These are phyloP conservation scores for Erodium moschatum DNA, from an alignment of 441 rosid species.

Conservation along the genomic window DNA sequence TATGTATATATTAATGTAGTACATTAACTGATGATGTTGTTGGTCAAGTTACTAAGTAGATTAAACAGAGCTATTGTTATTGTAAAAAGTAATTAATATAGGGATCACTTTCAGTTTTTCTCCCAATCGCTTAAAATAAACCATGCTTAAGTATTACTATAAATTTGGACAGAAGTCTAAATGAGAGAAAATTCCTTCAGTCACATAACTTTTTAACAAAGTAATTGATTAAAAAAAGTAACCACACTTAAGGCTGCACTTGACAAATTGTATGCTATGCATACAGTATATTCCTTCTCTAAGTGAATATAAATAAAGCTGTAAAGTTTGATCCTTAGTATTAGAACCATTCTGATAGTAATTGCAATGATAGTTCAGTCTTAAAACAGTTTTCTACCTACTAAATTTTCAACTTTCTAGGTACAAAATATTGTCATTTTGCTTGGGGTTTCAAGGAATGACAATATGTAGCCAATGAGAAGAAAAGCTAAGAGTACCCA, in stretches of 20 bases:
- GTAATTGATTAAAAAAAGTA: not conserved
- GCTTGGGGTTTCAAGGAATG: not conserved
- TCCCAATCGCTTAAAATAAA: no score
- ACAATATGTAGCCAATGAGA: not conserved
- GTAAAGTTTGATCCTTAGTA: not conserved
- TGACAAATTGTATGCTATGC: not conserved
- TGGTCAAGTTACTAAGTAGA: not conserved
- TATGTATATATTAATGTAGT: not conserved
- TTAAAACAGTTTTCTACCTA: not conserved
- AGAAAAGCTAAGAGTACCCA: not conserved
- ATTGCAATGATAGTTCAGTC: not conserved
- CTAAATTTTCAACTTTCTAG: not conserved
- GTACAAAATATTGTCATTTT: not conserved
- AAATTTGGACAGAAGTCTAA: no score
- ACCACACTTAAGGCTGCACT: not conserved
- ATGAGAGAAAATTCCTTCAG: no score
- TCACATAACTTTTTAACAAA: no score
- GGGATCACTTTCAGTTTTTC: no score
- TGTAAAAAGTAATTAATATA: not conserved
- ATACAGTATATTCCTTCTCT: not conserved
- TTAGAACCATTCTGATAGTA: not conserved
- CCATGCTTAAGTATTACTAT: no score
- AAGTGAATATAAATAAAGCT: not conserved
- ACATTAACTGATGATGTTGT: not conserved
- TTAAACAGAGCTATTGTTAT: not conserved